Evolutionary conservation across 2,329 filamentous ascomycete genomes (phyloP).

Genomic region (Rutstroemia sp.): DNA sequence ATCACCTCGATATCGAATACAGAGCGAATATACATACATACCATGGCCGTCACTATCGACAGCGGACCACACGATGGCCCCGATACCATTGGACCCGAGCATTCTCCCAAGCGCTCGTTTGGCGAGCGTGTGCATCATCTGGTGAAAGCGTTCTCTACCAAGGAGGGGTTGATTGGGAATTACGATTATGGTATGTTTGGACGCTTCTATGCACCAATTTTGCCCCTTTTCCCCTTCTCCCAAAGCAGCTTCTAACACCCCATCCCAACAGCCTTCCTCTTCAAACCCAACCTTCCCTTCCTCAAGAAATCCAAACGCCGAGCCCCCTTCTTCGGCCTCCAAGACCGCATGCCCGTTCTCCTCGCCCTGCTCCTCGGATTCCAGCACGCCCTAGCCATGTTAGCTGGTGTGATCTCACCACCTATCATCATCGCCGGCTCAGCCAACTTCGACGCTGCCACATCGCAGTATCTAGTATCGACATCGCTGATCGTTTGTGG

Average conservation of each 20-base stretch:
- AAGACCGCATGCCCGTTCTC: constrained; percentile 69
- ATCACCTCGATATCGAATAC: background rate
- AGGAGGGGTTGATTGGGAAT: constrained; percentile 66
- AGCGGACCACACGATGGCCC: constrained; percentile 28
- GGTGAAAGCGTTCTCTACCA: constrained; percentile 41
- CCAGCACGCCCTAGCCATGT: constrained; percentile 70
- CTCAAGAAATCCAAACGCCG: constrained; percentile 52
- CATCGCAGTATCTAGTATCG: constrained; percentile 61
- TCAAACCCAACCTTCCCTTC: constrained; percentile 71
- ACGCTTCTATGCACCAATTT: background rate
- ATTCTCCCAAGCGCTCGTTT: constrained; percentile 33
- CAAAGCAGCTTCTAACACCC: constrained; percentile 10
- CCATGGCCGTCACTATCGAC: constrained; percentile 23
- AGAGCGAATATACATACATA: background rate
- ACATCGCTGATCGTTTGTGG: constrained; percentile 65
- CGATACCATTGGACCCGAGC: constrained; percentile 37
- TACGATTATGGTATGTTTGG: constrained; percentile 71
- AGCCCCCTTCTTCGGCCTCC: constrained; percentile 79
- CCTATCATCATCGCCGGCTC: constrained; percentile 62
- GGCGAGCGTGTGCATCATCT: constrained; percentile 34
- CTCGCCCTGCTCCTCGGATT: constrained; percentile 69
- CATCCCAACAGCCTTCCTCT: constrained; percentile 54
- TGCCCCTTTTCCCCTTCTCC: background rate
- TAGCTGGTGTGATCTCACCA: constrained; percentile 59
- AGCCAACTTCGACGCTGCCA: constrained; percentile 45